phyloP scores from a whole-genome alignment of 139 green algal genomes.

The Coelastrella sp. region DNA sequence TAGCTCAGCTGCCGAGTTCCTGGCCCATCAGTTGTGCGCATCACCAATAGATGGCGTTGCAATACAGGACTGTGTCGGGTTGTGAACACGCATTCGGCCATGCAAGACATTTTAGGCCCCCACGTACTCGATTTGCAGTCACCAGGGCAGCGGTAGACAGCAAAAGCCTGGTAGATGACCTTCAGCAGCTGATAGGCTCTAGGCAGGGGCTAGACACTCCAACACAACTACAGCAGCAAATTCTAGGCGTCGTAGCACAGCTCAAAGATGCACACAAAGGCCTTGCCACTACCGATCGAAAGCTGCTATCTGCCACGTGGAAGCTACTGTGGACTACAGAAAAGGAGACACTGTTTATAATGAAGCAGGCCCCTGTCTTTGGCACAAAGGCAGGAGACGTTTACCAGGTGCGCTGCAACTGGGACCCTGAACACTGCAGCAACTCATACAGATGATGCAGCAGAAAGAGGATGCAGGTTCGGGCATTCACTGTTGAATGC shows the following conservation, averaged over 20 bases:
- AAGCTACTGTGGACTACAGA: slow-evolving; percentile 80
- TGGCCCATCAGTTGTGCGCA: too few relatives aligned
- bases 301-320: slow-evolving; percentile 41
- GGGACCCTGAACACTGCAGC: too few relatives aligned
- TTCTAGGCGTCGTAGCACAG: not conserved
- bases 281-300: slow-evolving; percentile 33
- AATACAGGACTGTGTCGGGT: not conserved
- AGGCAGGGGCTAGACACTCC: slow-evolving; percentile 17
- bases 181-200: not conserved
- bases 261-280: slow-evolving; percentile 18
- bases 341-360: slow-evolving; percentile 89
- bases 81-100: not conserved
- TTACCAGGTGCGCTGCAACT: slow-evolving; percentile 86
- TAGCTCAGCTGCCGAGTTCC: too few relatives aligned
- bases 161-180: slow-evolving; percentile 6
- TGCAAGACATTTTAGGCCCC: not conserved
- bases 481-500: too few relatives aligned
- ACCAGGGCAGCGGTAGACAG: not conserved
- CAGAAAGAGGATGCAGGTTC: too few relatives aligned
- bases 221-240: slow-evolving; percentile 28
- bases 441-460: too few relatives aligned
- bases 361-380: slow-evolving; percentile 85
- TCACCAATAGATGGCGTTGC: too few relatives aligned
- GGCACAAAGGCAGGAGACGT: slow-evolving; percentile 83
- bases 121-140: not conserved